phyloP scores from a whole-genome alignment of 1,139 yeast species.

The Geotrichum citri-aurantii region DNA sequence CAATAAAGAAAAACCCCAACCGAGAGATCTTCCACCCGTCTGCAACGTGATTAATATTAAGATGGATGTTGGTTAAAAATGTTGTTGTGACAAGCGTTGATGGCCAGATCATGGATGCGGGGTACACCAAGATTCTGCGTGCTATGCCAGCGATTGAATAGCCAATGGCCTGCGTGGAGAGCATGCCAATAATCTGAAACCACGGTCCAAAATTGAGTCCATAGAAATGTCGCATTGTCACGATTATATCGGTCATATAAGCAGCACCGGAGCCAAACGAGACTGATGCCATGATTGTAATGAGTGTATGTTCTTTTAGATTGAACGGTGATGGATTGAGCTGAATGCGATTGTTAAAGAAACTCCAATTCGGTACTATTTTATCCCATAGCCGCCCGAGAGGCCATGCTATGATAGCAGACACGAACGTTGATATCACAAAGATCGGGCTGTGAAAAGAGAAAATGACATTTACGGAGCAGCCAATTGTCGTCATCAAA shows the following conservation, averaged over 20 bases:
- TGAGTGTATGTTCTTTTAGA: conserved; percentile 58
- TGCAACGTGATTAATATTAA: conserved; percentile 53
- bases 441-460: conserved; percentile 55
- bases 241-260: conserved; percentile 54
- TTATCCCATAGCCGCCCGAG: conserved; percentile 49
- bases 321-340: conserved; percentile 62
- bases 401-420: conserved; percentile 60
- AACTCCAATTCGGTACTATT: conserved; percentile 44
- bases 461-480: conserved; percentile 56
- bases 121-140: conserved; percentile 52
- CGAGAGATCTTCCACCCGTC: conserved; percentile 53
- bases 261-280: conserved; percentile 57
- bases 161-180: conserved; percentile 58
- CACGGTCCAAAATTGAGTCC: conserved; percentile 48
- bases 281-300: conserved; percentile 56
- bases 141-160: conserved; percentile 59
- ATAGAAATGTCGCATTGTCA: conserved; percentile 51
- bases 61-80: conserved; percentile 55
- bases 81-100: conserved; percentile 42
- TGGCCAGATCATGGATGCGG: conserved; percentile 67
- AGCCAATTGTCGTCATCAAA: conserved; percentile 53
- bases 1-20: conserved; percentile 43
- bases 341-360: conserved; percentile 39
- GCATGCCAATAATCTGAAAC: conserved; percentile 46
- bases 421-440: conserved; percentile 49